Conservation (phyloP, 179 eudicot species). For the Silene noctiflora region DNA sequence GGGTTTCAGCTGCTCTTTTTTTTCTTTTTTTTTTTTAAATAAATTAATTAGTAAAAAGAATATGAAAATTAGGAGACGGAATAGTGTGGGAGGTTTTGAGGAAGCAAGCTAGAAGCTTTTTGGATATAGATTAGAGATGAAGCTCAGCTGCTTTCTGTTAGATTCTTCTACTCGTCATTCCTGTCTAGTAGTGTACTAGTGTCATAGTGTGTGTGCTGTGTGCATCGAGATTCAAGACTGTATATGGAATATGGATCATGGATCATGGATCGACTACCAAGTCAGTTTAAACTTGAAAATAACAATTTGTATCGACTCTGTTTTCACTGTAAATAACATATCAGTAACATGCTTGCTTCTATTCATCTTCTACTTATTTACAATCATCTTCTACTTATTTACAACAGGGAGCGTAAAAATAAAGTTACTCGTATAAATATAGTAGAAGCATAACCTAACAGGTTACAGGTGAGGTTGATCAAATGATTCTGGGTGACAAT, state of each 20-base stretch:
- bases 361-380: no score
- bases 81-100: conserved; percentile 20
- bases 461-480: not conserved
- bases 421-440: no score
- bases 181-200: not conserved
- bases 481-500: conserved; percentile 2
- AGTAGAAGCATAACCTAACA: no score
- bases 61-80: not conserved
- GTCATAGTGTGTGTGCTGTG: not conserved
- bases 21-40: not conserved
- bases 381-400: no score
- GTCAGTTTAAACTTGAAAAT: no score
- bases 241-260: no score
- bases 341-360: not conserved
- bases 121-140: conserved; percentile 36
- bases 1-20: conserved; percentile 2
- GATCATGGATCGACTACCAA: no score
- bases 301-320: not conserved
- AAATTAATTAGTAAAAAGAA: conserved; percentile 9
- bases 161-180: conserved; percentile 22
- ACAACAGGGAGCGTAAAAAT: no score
- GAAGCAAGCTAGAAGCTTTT: conserved; percentile 65
- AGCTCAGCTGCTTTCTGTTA: conserved; percentile 65
- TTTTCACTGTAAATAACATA: not conserved
- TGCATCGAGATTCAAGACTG: not conserved